Conservation (phyloP, 2,329 filamentous ascomycete genomes). For the Sordariomycetes sp. region DNA sequence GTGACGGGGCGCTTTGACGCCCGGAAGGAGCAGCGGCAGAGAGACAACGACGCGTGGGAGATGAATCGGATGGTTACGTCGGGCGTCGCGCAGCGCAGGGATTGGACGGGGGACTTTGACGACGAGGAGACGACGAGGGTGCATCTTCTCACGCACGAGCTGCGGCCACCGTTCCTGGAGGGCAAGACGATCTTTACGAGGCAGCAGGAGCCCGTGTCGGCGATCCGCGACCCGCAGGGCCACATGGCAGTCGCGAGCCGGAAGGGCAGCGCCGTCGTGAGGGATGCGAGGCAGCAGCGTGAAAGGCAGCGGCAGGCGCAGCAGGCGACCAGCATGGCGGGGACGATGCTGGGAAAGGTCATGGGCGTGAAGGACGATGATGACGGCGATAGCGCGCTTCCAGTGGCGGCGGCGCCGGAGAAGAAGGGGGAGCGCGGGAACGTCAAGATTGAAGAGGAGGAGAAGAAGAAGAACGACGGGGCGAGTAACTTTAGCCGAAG, state of each 20-base stretch:
- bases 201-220: conserved; percentile 87
- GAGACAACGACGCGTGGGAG: conserved; percentile 96
- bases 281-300: conserved; percentile 79
- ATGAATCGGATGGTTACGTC: conserved; percentile 97
- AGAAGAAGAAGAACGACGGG: conserved; percentile 42
- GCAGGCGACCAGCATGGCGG: conserved; percentile 84
- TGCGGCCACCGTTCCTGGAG: conserved; percentile 88
- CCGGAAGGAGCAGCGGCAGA: conserved; percentile 71
- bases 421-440: conserved; percentile 40
- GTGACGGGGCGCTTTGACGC: conserved; percentile 58
- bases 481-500: conserved; percentile 88
- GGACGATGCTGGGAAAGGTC: conserved; percentile 83
- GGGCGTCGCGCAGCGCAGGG: conserved; percentile 80
- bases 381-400: conserved; percentile 76
- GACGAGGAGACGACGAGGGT: conserved; percentile 84
- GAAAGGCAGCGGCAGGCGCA: conserved; percentile 91
- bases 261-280: conserved; percentile 87
- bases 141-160: conserved; percentile 84
- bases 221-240: conserved; percentile 85
- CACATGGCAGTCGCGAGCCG: conserved; percentile 98
- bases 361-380: conserved; percentile 93
- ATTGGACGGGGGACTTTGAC: conserved; percentile 72
- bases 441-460: conserved; percentile 5
- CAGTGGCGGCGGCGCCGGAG: conserved; percentile 60
- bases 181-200: conserved; percentile 95